Evolutionary conservation across 805 yeast species (phyloP).

Genomic region (Metschnikowia amazonensis): DNA sequence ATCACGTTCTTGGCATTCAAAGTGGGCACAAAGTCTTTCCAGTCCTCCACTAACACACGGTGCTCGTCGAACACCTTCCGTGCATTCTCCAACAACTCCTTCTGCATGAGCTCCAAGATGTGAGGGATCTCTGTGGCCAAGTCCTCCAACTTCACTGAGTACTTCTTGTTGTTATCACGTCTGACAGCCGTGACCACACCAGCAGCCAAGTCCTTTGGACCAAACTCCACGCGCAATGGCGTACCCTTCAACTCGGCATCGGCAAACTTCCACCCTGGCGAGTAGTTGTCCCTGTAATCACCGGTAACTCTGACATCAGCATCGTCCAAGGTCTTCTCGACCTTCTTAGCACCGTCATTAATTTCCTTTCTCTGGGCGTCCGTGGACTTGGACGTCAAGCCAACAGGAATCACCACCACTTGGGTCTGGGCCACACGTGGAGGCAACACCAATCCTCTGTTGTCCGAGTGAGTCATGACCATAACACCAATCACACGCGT

Average conservation of each 20-base stretch:
- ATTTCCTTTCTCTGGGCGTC: constrained; percentile 70
- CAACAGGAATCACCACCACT: constrained; percentile 91
- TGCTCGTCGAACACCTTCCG: constrained; percentile 80
- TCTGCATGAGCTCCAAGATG: constrained; percentile 78
- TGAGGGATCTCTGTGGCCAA: constrained; percentile 66
- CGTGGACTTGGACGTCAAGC: constrained; percentile 82
- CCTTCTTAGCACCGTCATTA: constrained; percentile 61
- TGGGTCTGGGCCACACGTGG: constrained; percentile 94
- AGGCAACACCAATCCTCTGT: constrained; percentile 96
- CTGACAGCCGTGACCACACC: constrained; percentile 83
- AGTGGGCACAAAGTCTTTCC: constrained; percentile 91
- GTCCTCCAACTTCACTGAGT: constrained; percentile 58
- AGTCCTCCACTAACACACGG: constrained; percentile 72
- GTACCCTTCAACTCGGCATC: constrained; percentile 96
- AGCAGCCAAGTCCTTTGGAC: constrained; percentile 89
- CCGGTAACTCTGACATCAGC: constrained; percentile 73
- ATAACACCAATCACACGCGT: constrained; percentile 99
- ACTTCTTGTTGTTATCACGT: constrained; percentile 84
- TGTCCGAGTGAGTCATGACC: constrained; percentile 98
- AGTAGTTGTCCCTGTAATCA: constrained; percentile 90
- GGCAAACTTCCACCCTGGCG: constrained; percentile 98
- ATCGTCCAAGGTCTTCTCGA: constrained; percentile 58
- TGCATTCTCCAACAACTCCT: constrained; percentile 70
- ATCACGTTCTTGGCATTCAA: constrained; percentile 88
- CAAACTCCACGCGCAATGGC: constrained; percentile 90